A percentile compares a stretch with the other conserved stretches of the same genome.
Conservation (phyloP, 164 flowering plant genomes). For the Cinnamomum chago region DNA sequence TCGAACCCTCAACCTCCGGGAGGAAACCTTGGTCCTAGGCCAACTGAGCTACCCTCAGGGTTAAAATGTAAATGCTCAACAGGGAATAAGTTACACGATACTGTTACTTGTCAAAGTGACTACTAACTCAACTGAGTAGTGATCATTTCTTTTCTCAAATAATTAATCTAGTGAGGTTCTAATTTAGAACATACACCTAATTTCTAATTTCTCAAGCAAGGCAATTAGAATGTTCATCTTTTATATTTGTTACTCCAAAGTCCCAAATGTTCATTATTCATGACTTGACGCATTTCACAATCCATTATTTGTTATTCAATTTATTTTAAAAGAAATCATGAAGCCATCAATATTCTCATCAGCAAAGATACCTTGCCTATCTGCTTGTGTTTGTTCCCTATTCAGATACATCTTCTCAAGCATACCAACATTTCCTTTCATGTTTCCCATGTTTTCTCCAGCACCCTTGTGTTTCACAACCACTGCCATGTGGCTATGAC, state of each 20-base stretch:
- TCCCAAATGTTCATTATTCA: not conserved
- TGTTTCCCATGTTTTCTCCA: conserved; percentile 8
- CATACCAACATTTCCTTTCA: conserved; percentile 3
- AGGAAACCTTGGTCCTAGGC: too few species aligned
- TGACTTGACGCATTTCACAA: not conserved
- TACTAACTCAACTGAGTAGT: not conserved
- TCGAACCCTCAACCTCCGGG: too few species aligned
- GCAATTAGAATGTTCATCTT: not conserved
- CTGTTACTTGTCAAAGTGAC: not conserved
- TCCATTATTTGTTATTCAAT: too few species aligned
- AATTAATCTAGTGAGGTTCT: not conserved
- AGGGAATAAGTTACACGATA: too few species aligned
- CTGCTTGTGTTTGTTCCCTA: not conserved
- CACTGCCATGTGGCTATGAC: conserved; percentile 68
- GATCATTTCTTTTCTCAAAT: not conserved
- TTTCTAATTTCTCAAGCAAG: not conserved
- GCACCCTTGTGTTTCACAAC: conserved; percentile 36
- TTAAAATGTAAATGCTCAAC: too few species aligned
- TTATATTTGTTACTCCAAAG: not conserved
- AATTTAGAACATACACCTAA: not conserved
- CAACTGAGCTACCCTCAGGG: too few species aligned
- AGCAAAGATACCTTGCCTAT: conserved; percentile 9
- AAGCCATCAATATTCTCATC: not conserved
- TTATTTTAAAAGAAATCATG: not conserved
- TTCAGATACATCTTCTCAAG: not conserved